phyloP scores from a whole-genome alignment of 495 filamentous ascomycete species.

The Neurospora sp. region DNA sequence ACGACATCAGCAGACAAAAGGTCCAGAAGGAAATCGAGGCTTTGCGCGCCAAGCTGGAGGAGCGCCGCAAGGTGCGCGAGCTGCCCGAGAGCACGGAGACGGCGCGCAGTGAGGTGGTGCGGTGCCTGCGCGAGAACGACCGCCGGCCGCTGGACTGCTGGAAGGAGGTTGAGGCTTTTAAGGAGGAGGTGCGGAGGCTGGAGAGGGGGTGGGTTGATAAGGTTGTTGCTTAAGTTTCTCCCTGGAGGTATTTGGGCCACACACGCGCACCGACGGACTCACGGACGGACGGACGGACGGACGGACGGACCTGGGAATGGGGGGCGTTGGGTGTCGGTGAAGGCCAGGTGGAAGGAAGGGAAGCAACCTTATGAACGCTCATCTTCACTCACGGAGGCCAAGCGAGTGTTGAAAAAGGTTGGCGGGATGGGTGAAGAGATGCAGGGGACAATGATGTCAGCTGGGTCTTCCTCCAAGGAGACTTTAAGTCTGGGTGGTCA shows the following conservation, averaged over 20 bases:
- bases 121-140: slow-evolving; percentile 78
- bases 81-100: slow-evolving; percentile 52
- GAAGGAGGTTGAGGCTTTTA: slow-evolving; percentile 86
- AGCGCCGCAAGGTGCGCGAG: slow-evolving; percentile 59
- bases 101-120: slow-evolving; percentile 68
- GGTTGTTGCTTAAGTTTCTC: slow-evolving; percentile 40
- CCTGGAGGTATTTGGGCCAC: neutral
- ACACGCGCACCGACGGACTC: too few species aligned
- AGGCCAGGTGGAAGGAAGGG: neutral
- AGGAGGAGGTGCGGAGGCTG: slow-evolving; percentile 70
- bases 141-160: slow-evolving; percentile 90
- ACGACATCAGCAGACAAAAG: slow-evolving; percentile 18
- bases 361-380: neutral
- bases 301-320: neutral
- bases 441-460: neutral
- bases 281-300: neutral
- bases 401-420: neutral
- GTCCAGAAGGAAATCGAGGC: slow-evolving; percentile 39
- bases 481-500: neutral
- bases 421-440: neutral
- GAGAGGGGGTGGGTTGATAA: slow-evolving; percentile 83
- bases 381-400: neutral
- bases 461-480: neutral
- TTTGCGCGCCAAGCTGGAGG: slow-evolving; percentile 63
- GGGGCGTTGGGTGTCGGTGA: neutral